phyloP scores from a whole-genome alignment of 768 basidiomycete genomes.

The Infundibulicybe gibba region DNA sequence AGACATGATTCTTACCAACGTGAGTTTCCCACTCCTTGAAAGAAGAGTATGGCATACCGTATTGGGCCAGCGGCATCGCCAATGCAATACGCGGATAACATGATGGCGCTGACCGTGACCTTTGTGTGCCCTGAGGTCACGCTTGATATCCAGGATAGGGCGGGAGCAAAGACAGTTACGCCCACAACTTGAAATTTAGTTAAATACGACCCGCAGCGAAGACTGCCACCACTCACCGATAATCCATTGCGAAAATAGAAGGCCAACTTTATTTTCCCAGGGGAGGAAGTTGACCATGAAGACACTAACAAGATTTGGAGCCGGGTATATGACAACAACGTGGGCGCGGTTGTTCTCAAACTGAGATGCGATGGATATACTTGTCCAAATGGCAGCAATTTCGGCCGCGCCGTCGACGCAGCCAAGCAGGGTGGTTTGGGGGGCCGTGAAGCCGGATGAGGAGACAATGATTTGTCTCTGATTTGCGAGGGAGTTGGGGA shows the following conservation, averaged over 20 bases:
- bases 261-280: slow-evolving; percentile 61
- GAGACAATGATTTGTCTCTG: slow-evolving; percentile 63
- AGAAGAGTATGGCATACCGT: slow-evolving; percentile 33
- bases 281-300: slow-evolving; percentile 63
- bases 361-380: slow-evolving; percentile 54
- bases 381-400: slow-evolving; percentile 68
- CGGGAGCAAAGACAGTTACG: slow-evolving; percentile 46
- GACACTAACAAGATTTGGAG: slow-evolving; percentile 63
- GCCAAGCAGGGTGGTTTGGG: slow-evolving; percentile 68
- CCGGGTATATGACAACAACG: slow-evolving; percentile 51
- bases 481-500: slow-evolving; percentile 65
- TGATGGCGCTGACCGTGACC: slow-evolving; percentile 68
- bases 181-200: slow-evolving; percentile 11
- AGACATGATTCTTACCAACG: slow-evolving; percentile 55
- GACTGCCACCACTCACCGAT: slow-evolving; percentile 32
- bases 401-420: slow-evolving; percentile 65
- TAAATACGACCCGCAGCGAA: neutral
- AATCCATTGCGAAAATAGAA: slow-evolving; percentile 55
- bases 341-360: slow-evolving; percentile 60
- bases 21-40: neutral
- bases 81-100: slow-evolving; percentile 65
- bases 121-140: slow-evolving; percentile 75
- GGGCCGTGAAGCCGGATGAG: slow-evolving; percentile 58
- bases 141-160: slow-evolving; percentile 60
- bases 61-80: slow-evolving; percentile 71